phyloP scores from a whole-genome alignment of 2,329 filamentous ascomycete genomes.

The Escovopsis weberi region DNA sequence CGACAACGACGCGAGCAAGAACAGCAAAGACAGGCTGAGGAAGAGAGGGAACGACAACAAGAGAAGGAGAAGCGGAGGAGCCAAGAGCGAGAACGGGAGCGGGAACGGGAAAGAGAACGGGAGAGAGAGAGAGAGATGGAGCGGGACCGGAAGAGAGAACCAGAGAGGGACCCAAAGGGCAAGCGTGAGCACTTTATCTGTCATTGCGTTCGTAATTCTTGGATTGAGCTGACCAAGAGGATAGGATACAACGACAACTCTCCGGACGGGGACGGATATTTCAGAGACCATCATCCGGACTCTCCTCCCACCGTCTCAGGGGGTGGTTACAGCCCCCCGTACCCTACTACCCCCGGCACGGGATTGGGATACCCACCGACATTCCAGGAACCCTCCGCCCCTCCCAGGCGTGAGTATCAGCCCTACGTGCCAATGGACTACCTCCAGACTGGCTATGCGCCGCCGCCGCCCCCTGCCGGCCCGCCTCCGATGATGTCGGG shows the following conservation, averaged over 20 bases:
- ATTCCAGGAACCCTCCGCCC: conserved; percentile 19
- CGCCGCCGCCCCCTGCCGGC: conserved; percentile 23
- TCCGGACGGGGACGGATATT: conserved; percentile 11
- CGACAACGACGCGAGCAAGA: background rate
- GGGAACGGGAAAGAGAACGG: background rate
- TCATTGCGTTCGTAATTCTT: background rate
- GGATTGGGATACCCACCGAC: conserved; percentile 9
- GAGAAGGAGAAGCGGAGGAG: background rate
- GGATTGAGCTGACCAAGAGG: conserved; percentile 2
- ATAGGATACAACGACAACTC: conserved; percentile 2
- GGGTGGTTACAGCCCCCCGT: conserved; percentile 33
- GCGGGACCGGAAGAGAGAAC: background rate
- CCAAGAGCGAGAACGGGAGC: background rate
- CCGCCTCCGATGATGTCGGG: conserved; percentile 7
- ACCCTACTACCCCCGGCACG: conserved; percentile 17
- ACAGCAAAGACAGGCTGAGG: no score
- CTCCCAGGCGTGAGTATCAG: conserved; percentile 19
- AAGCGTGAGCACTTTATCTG: conserved; percentile 13
- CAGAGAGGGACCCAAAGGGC: conserved; percentile 5
- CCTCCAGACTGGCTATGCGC: conserved; percentile 19
- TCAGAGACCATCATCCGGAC: conserved; percentile 22
- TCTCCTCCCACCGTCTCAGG: conserved; percentile 37
- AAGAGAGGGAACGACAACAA: background rate
- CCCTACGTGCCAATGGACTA: conserved; percentile 31
- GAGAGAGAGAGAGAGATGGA: background rate